Evolutionary conservation across 495 filamentous ascomycete genomes (phyloP), one percentile per base, ranked within the genome.

Genomic region (Hypoxylon lenormandii): DNA sequence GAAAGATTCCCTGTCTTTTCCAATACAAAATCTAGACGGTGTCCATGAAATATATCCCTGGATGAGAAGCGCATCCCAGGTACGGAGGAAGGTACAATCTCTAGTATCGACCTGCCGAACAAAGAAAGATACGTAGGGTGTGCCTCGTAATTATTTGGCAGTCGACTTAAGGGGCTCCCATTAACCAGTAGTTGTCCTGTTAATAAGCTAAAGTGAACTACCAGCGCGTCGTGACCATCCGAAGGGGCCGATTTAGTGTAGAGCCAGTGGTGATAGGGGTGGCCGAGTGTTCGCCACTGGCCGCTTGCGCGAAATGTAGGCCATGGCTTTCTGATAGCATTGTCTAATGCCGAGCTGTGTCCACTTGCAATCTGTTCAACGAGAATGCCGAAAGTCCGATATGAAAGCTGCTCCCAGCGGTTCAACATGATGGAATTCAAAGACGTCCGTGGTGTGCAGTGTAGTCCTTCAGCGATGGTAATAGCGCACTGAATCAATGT

Each of bases 181-280:
- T 89, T 79, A 12, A 90, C 79, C 18, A 90, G 80, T 2, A 91
- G 78, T 30, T 81, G 75, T 0, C 86, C 86, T 1, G 78, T 84
- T 16, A 90, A 70, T 4, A 88, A 38, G 66, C 89, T 87, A 66
- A 79, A 86, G 19, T 84, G 79, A 2, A 89, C 78, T 0, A 18
- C 13, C 5, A 77, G 52, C 1, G 37, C 6, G 5, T 30, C 43
- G 3, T 50, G 19, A 22, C 38, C 59, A 12, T 13, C n/a, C 13
- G 19, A 47, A 15, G 6, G 58, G 13, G 45, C 60, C 42, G 64
- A 72, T 26, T 48, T 45, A 4, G 18, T 64, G 7, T 53, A 12
- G 2, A 75, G 37, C 70, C 72, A 75, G 18, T 74, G 56, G 33
- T 66, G 28, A 57, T 60, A 40, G 7, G 66, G 49, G 7, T 15